Evolutionary conservation across 768 basidiomycete species (phyloP), one percentile per base, ranked within the genome.

Genomic region (Amanita fuliginea): DNA sequence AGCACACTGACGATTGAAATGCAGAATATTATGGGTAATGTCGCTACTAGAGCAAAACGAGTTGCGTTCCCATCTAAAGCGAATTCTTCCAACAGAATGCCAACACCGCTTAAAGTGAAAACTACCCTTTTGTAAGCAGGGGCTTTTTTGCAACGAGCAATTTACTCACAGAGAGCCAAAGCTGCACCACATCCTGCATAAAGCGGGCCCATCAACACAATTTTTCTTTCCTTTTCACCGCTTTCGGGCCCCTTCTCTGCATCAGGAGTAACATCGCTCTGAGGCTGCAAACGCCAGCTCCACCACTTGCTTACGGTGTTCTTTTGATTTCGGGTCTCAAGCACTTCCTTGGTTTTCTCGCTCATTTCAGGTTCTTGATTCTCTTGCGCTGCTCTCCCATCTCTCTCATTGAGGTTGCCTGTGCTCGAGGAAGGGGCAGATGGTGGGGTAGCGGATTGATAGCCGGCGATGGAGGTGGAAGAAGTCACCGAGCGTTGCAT

Each of bases 1-100:
- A 3, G 19, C 30, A 1, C 13, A 68, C 81, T 53, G 62, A 86
- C 84, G 45, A 89, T 67, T 1, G 84, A 85, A 24, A 92, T 75
- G 51, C 85, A 87, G 55, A 80, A 87, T 22, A 89, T 76, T 55
- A 88, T 67, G 0, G 89, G 89, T 0, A 76, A 65, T 2, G 85
- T 81, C 13, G 65, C 68, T 5, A 86, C 53, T 0, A 93, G 71
- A 1, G 73, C 77, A 49, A 93, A 89, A 7, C 91, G 74, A 0
- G 63, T 68, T 44, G 70, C 71, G 10, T 74, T 60, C 2, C 77
- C 76, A 58, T 93, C 91, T 34, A 89, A 64, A 1, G 78, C 66
- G 22, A 70, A 84, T 60, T 91, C 86, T 42, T 80, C 69, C 11
- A 92, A 61, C 9, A 88, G 70, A 53, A 79, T 73, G 37, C 63